phyloP scores from a whole-genome alignment of 2,329 filamentous ascomycete species.

The Arachnopeziza araneosa region DNA sequence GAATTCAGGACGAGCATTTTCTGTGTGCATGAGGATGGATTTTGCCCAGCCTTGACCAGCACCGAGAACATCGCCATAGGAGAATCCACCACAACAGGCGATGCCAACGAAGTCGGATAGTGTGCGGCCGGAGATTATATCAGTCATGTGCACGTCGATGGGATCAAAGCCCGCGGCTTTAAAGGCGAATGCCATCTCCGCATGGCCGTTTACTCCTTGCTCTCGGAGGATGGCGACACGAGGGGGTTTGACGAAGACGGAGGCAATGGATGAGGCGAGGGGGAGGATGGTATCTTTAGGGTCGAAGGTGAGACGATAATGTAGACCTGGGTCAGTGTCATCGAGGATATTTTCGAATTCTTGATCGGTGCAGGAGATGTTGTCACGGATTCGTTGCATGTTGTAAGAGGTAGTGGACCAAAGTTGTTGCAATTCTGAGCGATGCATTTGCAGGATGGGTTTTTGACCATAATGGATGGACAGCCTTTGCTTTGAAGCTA shows the following conservation, averaged over 20 bases:
- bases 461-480: conserved; percentile 67
- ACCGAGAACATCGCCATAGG: conserved; percentile 80
- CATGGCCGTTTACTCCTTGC: conserved; percentile 90
- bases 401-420: conserved; percentile 87
- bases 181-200: conserved; percentile 98
- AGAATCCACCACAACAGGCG: conserved; percentile 95
- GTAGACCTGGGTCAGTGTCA: conserved; percentile 72
- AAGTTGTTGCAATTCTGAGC: conserved; percentile 72
- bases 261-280: conserved; percentile 45
- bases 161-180: conserved; percentile 84
- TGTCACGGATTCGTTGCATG: conserved; percentile 88
- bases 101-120: conserved; percentile 80
- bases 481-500: conserved; percentile 66
- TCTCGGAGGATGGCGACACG: conserved; percentile 90
- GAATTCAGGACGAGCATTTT: conserved; percentile 71
- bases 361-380: conserved; percentile 76
- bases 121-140: conserved; percentile 74
- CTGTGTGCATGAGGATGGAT: conserved; percentile 77
- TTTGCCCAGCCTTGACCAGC: conserved; percentile 97
- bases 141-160: conserved; percentile 95
- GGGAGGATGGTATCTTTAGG: conserved; percentile 70
- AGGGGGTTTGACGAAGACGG: conserved; percentile 53
- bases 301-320: conserved; percentile 76
- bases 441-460: conserved; percentile 62
- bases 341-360: conserved; percentile 75